A percentile compares a stretch with the other conserved stretches of the same genome.
These are phyloP conservation scores for Capronia americana DNA, from an alignment of 2,329 filamentous ascomycete species.

Conservation along the genomic window DNA sequence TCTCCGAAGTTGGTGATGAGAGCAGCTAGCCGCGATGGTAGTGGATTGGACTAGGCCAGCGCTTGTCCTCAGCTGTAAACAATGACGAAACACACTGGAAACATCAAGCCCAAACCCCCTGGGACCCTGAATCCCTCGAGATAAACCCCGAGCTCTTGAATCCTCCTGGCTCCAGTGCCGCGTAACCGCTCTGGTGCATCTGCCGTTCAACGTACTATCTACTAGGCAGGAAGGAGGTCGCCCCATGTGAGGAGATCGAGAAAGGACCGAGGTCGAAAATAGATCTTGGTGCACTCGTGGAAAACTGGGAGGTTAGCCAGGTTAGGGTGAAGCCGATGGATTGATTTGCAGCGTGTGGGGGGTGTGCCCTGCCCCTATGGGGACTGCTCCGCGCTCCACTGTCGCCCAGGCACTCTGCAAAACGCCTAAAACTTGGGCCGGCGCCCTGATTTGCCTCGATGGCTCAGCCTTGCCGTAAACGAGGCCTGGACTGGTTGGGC, in stretches of 20 bases:
- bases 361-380: background rate
- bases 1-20: conserved; percentile 16
- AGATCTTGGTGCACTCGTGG: conserved; percentile 6
- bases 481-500: background rate
- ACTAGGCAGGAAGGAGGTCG: background rate
- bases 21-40: conserved; percentile 6
- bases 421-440: conserved; percentile 4
- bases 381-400: conserved; percentile 1
- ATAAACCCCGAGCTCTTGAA: background rate
- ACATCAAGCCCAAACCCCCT: conserved; percentile 11
- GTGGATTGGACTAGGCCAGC: conserved; percentile 15
- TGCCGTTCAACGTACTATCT: background rate
- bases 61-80: conserved; percentile 2
- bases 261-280: conserved; percentile 12
- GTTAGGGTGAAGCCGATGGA: conserved; percentile 1
- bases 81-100: conserved; percentile 24
- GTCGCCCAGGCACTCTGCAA: background rate
- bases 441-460: background rate
- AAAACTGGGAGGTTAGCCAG: background rate
- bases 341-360: background rate
- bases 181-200: background rate
- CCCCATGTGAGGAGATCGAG: background rate
- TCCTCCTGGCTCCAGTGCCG: conserved; percentile 13
- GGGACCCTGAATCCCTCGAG: background rate
- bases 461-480: background rate